Conservation (phyloP, 1,284 basidiomycete species). For the Cryptococcus sp. region DNA sequence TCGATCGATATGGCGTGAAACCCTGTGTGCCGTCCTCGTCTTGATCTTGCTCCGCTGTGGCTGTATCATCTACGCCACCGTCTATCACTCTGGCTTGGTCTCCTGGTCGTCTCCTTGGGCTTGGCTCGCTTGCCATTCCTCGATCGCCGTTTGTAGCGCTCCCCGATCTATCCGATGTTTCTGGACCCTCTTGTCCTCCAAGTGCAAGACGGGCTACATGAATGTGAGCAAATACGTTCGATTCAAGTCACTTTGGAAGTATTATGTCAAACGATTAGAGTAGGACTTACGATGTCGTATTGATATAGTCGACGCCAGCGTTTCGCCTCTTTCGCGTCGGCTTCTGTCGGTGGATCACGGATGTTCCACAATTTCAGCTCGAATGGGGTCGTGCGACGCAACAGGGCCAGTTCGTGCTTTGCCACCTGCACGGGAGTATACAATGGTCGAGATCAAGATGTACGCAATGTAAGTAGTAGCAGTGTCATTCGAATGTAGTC, state of each 20-base stretch:
- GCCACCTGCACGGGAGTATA: conserved; percentile 35
- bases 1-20: conserved; percentile 19
- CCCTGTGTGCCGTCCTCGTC: not conserved
- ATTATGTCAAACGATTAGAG: not conserved
- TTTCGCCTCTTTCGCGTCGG: conserved; percentile 36
- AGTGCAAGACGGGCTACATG: conserved; percentile 48
- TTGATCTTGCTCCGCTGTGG: not conserved
- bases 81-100: not conserved
- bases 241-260: conserved; percentile 5
- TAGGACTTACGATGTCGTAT: conserved; percentile 48
- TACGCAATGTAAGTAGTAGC: not conserved
- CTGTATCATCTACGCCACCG: not conserved
- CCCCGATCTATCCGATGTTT: conserved; percentile 48
- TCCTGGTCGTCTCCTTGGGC: conserved; percentile 3
- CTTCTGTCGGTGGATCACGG: conserved; percentile 41
- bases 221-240: not conserved
- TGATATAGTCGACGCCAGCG: conserved; percentile 50
- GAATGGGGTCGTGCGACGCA: conserved; percentile 45
- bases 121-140: conserved; percentile 37
- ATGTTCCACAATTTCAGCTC: conserved; percentile 48
- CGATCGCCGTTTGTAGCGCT: conserved; percentile 34
- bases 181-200: conserved; percentile 43
- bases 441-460: not conserved
- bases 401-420: conserved; percentile 39
- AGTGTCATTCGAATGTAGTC: not conserved